These are phyloP conservation scores for Vicia faba DNA, from an alignment of 306 rosid genomes.

Conservation along the genomic window DNA sequence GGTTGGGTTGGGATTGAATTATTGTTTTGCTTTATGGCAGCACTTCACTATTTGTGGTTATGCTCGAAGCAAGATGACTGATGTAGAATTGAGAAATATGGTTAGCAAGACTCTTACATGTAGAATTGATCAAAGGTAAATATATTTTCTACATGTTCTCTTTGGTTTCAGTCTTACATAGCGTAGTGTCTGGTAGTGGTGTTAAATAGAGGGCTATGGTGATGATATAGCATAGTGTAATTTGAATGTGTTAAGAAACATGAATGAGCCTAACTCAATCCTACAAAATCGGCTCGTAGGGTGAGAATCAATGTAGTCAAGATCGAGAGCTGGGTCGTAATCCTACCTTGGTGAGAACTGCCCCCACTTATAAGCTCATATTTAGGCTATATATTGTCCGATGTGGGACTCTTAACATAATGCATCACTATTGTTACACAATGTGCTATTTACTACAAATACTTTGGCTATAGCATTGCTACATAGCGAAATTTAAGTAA, in stretches of 20 bases:
- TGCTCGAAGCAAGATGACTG: constrained; percentile 93
- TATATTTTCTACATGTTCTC: not conserved
- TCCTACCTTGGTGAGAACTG: too few species aligned
- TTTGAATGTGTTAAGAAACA: too few species aligned
- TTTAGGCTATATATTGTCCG: too few species aligned
- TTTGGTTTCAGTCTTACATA: constrained; percentile 22
- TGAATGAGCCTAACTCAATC: too few species aligned
- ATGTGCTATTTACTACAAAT: not conserved
- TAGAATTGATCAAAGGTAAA: constrained; percentile 84
- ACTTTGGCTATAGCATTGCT: not conserved
- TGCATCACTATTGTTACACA: not conserved
- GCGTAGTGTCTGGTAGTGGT: not conserved
- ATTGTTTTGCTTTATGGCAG: constrained; percentile 44
- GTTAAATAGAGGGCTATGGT: not conserved
- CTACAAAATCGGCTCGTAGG: too few species aligned
- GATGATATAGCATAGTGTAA: not conserved
- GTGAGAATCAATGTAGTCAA: too few species aligned
- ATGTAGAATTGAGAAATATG: constrained; percentile 78
- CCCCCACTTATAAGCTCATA: too few species aligned
- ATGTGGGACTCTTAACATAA: too few species aligned
- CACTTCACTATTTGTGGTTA: constrained; percentile 80
- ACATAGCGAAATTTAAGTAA: not conserved
- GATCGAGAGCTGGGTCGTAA: too few species aligned
- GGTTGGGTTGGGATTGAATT: constrained; percentile 12
- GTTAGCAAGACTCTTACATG: constrained; percentile 95